phyloP scores from a whole-genome alignment of 805 yeast species.

The Saturnispora serradocipensis region DNA sequence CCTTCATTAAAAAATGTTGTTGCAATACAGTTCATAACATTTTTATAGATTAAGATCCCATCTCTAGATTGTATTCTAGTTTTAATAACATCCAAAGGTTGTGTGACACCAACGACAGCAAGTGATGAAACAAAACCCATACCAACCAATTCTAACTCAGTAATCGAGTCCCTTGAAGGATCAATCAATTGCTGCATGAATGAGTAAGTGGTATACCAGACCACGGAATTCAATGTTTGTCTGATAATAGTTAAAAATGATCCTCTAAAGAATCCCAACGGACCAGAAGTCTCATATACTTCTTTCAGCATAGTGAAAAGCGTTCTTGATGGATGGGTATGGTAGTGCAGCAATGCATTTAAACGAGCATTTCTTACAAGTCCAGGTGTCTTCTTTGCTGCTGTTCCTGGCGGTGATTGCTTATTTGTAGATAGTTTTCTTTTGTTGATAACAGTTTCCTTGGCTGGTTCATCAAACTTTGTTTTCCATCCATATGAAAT shows the following conservation, averaged over 20 bases:
- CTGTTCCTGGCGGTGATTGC: constrained; percentile 7
- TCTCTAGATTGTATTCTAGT: constrained; percentile 77
- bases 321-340: constrained; percentile 45
- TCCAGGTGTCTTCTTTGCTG: background rate
- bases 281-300: constrained; percentile 64
- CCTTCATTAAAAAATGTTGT: constrained; percentile 41
- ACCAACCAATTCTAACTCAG: constrained; percentile 27
- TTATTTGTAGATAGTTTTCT: constrained; percentile 5
- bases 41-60: constrained; percentile 48
- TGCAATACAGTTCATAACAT: constrained; percentile 49
- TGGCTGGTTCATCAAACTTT: constrained; percentile 11
- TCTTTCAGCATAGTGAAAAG: constrained; percentile 48
- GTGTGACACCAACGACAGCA: constrained; percentile 71
- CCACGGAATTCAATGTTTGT: constrained; percentile 70
- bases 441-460: background rate
- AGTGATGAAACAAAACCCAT: constrained; percentile 57
- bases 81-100: constrained; percentile 82
- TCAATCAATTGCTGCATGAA: constrained; percentile 61
- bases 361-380: constrained; percentile 6
- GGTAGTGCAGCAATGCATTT: constrained; percentile 29
- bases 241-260: constrained; percentile 72
- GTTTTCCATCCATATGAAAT: constrained; percentile 22
- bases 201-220: constrained; percentile 77
- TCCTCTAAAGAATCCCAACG: constrained; percentile 75
- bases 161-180: constrained; percentile 41